A percentile compares a stretch with the other conserved stretches of the same genome.
Conservation (phyloP, 352 stramenopile genomes). For the Phytophthora aleatoria region DNA sequence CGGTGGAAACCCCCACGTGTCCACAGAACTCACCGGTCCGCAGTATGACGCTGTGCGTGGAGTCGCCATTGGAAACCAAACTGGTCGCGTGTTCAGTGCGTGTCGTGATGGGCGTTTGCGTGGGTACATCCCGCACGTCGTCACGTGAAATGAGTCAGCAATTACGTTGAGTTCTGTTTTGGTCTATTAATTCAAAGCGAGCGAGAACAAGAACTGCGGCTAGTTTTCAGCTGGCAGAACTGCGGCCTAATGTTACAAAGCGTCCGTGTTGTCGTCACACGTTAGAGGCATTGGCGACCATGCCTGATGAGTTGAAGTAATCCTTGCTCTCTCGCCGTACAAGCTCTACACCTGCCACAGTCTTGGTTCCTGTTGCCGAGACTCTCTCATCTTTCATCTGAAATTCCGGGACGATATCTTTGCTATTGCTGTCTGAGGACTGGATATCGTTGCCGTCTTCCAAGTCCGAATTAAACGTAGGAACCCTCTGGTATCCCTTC, state of each 20-base stretch:
- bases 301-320: conserved; percentile 33
- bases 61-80: conserved; percentile 40
- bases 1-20: conserved; percentile 20
- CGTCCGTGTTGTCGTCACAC: conserved; percentile 38
- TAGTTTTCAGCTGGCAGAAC: conserved; percentile 19
- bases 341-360: conserved; percentile 41
- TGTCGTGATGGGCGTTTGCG: conserved; percentile 71
- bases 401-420: conserved; percentile 29
- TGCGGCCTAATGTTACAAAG: conserved; percentile 39
- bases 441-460: conserved; percentile 24
- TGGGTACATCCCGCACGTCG: conserved; percentile 62
- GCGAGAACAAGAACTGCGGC: conserved; percentile 29
- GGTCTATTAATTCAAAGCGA: conserved; percentile 39
- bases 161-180: conserved; percentile 9
- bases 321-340: conserved; percentile 71
- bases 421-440: conserved; percentile 7
- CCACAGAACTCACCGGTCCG: conserved; percentile 62
- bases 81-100: conserved; percentile 55
- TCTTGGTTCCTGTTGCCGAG: conserved; percentile 28
- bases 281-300: conserved; percentile 29
- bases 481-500: conserved; percentile 44
- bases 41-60: conserved; percentile 70
- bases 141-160: conserved; percentile 17
- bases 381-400: conserved; percentile 42
- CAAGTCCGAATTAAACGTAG: conserved; percentile 32